These are phyloP conservation scores for Cryptosporidium parvum DNA, from an alignment of 169 alveolate species.

Conservation along the genomic window DNA sequence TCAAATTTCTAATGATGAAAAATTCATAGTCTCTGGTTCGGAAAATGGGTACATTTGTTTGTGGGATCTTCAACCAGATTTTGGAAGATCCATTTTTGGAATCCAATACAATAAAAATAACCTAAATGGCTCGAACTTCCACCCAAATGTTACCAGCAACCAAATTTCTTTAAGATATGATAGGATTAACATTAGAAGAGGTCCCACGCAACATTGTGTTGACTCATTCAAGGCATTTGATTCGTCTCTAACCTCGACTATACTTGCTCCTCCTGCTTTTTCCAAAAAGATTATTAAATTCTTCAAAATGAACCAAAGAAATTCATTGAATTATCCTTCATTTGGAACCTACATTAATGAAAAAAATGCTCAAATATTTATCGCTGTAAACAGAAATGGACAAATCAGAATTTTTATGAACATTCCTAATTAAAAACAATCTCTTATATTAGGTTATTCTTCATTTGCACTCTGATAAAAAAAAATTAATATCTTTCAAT, in stretches of 20 bases:
- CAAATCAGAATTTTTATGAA: conserved; percentile 55
- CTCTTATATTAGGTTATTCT: neutral
- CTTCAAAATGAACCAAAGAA: conserved; percentile 4
- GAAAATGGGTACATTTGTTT: conserved; percentile 71
- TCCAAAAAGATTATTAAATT: conserved; percentile 38
- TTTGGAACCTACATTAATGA: conserved; percentile 35
- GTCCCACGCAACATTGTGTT: conserved; percentile 67
- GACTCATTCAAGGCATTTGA: conserved; percentile 73
- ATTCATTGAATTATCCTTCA: conserved; percentile 38
- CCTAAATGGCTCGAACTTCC: neutral
- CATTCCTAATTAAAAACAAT: conserved; percentile 25
- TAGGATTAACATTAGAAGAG: conserved; percentile 49
- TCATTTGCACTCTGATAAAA: neutral
- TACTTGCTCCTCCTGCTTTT: conserved; percentile 50
- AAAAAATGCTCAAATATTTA: conserved; percentile 21
- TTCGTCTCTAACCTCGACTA: conserved; percentile 47
- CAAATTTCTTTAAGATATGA: conserved; percentile 12
- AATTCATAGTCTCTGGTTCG: conserved; percentile 52
- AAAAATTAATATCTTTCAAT: too few species aligned
- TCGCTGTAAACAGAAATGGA: conserved; percentile 64
- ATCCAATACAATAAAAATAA: neutral
- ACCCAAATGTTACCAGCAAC: neutral
- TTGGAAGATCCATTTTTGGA: neutral
- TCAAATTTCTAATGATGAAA: conserved; percentile 64
- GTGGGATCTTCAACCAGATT: conserved; percentile 47